Evolutionary conservation across 2,329 filamentous ascomycete genomes (phyloP).

Genomic region (Arthrobotrys conoides): DNA sequence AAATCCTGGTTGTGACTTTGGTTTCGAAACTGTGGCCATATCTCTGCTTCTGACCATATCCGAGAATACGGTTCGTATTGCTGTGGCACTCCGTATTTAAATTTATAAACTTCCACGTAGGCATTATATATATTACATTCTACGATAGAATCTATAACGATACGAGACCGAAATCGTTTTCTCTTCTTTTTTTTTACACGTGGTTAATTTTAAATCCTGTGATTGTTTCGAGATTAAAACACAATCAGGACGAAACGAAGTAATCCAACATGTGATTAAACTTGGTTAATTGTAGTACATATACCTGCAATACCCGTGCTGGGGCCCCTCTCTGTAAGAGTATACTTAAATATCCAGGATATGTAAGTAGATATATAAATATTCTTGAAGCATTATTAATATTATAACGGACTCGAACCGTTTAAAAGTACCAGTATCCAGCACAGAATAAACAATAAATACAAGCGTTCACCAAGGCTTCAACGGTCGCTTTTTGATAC

Average conservation of each 20-base stretch:
- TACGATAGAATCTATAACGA: background rate
- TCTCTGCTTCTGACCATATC: background rate
- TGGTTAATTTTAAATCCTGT: background rate
- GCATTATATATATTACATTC: background rate
- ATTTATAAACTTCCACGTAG: constrained; percentile 10
- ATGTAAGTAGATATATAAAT: no score
- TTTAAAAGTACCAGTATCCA: no score
- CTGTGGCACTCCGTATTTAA: background rate
- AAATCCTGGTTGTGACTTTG: background rate
- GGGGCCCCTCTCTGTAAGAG: no score
- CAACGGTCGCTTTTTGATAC: no score
- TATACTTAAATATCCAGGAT: no score
- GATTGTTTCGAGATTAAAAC: background rate
- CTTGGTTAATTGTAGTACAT: no score
- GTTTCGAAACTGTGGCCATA: constrained; percentile 23
- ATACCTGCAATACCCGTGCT: no score
- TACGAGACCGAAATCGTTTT: background rate
- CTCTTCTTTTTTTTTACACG: background rate
- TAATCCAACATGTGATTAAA: background rate
- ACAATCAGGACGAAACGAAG: background rate
- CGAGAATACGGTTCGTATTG: background rate
- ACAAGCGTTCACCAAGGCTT: no score
- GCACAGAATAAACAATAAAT: no score
- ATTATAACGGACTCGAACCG: no score
- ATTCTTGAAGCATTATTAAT: no score